These are phyloP conservation scores for Phaeosphaeria sp. DNA, from an alignment of 2,329 filamentous ascomycete genomes.

Conservation along the genomic window DNA sequence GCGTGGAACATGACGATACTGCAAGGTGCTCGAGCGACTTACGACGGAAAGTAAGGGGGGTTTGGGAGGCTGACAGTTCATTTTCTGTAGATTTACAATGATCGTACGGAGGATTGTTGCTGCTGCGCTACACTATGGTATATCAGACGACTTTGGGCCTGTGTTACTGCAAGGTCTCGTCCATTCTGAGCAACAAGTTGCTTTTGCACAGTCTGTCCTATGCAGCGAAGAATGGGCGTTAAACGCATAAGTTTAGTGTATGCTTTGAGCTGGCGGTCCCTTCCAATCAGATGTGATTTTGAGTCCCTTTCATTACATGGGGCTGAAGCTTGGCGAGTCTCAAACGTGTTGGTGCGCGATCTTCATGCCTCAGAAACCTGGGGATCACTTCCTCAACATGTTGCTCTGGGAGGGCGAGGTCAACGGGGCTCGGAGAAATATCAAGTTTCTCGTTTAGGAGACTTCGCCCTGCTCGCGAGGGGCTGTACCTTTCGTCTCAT, in stretches of 20 bases:
- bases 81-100: no score
- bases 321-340: slow-evolving; percentile 44
- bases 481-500: neutral
- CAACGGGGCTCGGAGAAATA: neutral
- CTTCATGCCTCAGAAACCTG: slow-evolving; percentile 6
- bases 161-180: no score
- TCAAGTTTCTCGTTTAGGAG: neutral
- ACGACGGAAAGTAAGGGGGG: no score
- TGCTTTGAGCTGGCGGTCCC: slow-evolving; percentile 20
- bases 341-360: slow-evolving; percentile 26
- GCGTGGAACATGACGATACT: no score
- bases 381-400: slow-evolving; percentile 8
- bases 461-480: neutral
- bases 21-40: no score
- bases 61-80: no score
- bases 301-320: slow-evolving; percentile 6
- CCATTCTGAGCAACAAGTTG: no score
- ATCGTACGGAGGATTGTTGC: no score
- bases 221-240: slow-evolving; percentile 29
- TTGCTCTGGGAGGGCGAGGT: neutral
- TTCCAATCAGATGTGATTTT: neutral
- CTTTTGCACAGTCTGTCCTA: slow-evolving; percentile 1
- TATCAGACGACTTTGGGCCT: no score
- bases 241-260: slow-evolving; percentile 48
- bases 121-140: no score